These are phyloP conservation scores for Neurospora terricola DNA, from an alignment of 495 filamentous ascomycete species.

Conservation along the genomic window DNA sequence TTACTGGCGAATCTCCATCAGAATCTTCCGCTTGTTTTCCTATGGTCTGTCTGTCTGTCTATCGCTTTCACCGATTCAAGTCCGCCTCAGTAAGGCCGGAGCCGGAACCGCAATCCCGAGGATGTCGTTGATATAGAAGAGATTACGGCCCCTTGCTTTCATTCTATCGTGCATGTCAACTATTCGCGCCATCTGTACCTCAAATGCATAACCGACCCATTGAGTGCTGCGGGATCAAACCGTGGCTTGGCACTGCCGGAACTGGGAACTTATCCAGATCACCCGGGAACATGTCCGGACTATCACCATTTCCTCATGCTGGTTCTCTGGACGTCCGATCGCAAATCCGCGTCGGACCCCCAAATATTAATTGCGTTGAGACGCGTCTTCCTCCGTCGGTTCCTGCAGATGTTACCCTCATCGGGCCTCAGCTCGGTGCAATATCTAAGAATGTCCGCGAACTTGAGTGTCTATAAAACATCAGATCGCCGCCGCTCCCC, in stretches of 20 bases:
- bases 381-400: background rate
- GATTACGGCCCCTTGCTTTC: background rate
- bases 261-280: background rate
- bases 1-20: background rate
- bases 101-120: background rate
- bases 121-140: background rate
- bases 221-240: background rate
- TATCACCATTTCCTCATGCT: background rate
- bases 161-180: background rate
- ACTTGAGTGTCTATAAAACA: background rate
- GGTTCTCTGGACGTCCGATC: background rate
- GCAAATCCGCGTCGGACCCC: background rate
- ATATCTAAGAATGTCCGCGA: too few relatives aligned
- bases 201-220: background rate
- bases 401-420: background rate
- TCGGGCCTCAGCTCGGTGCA: background rate
- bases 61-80: background rate
- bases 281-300: background rate
- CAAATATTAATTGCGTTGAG: background rate
- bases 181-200: background rate
- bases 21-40: background rate
- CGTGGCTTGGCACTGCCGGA: background rate
- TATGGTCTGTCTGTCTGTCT: background rate
- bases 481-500: background rate
- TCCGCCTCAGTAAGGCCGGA: background rate